phyloP scores from a whole-genome alignment of 306 rosid genomes.

The Astragalus membranaceus region DNA sequence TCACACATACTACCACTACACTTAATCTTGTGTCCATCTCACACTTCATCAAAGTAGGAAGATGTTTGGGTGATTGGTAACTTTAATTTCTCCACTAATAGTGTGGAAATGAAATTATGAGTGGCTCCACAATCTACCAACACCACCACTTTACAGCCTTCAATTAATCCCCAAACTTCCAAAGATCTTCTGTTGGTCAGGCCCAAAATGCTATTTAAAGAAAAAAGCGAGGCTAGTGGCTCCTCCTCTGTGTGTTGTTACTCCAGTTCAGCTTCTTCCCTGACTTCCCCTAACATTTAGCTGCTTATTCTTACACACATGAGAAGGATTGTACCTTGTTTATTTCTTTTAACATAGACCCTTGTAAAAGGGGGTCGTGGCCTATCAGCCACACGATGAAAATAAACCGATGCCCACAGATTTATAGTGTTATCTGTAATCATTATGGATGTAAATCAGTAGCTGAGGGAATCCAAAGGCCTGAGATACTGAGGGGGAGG shows the following conservation, averaged over 20 bases:
- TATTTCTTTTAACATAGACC: too few species aligned
- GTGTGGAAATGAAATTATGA: neutral
- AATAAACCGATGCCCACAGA: neutral
- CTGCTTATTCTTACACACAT: neutral
- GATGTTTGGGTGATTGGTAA: neutral
- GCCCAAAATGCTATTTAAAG: neutral
- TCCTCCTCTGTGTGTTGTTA: neutral
- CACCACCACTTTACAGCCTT: neutral
- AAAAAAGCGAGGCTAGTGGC: neutral
- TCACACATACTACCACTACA: too few species aligned
- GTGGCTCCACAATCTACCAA: neutral
- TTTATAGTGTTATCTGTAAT: neutral
- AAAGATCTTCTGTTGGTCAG: too few species aligned
- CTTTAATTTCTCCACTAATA: neutral
- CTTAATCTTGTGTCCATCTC: neutral
- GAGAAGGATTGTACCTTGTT: neutral
- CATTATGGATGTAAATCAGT: neutral
- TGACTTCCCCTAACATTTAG: neutral
- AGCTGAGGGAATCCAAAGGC: neutral
- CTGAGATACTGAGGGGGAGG: neutral
- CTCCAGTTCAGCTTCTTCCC: neutral
- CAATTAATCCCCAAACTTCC: too few species aligned
- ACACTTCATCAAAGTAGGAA: neutral
- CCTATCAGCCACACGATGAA: neutral
- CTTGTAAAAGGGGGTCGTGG: too few species aligned